Evolutionary conservation across 305 asterid genomes (phyloP), one percentile per base, ranked within the genome.

Genomic region (Euphrasia arctica): DNA sequence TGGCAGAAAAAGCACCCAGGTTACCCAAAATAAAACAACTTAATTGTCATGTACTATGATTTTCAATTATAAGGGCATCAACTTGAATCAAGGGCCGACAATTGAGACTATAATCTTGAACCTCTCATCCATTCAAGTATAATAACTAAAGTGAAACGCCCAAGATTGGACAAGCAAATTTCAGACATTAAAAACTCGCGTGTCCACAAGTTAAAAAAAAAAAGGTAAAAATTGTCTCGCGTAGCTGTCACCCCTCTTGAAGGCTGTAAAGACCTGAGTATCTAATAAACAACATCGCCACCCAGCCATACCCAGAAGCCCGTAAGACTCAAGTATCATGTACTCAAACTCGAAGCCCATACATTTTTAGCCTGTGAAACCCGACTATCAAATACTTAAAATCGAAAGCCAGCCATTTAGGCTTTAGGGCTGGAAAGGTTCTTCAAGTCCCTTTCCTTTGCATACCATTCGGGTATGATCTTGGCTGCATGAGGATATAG

Each of bases 381-480:
- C 58, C 45, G 9, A 49, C 22, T n/a, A 63, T 32, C 55, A 22
- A 55, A 11, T 48, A 4, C 66, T 22, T 22, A 13, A 70, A 47
- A 54, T n/a, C 50, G 11, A 52, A 45, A 63, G 58, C n/a, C 18
- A 8, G 4, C 15, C 41, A 32, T 60, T 75, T 41, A 78, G 54
- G 78, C 71, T 60, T 75, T 77, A 54, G 93, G 95, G 68, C 88
- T 88, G 63, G 78, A 78, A 50, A 90, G 90, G 70, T 86, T 88
- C 80, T 80, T 90, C 18, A 88, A 82, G 75, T 88, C 97, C 74
- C 83, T 77, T 57, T 83, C 97, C 74, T 84, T 80, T 4, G 91
- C 91, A 70, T 78, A 88, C 97, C 97, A 85, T 47, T 71, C 83
- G 0, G 97, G 97, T 60, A 90, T 82, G 75, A 90, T 85, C 87